Evolutionary conservation across 345 rosid species (phyloP), one percentile per base, ranked within the genome.

Genomic region (Populus davidiana): DNA sequence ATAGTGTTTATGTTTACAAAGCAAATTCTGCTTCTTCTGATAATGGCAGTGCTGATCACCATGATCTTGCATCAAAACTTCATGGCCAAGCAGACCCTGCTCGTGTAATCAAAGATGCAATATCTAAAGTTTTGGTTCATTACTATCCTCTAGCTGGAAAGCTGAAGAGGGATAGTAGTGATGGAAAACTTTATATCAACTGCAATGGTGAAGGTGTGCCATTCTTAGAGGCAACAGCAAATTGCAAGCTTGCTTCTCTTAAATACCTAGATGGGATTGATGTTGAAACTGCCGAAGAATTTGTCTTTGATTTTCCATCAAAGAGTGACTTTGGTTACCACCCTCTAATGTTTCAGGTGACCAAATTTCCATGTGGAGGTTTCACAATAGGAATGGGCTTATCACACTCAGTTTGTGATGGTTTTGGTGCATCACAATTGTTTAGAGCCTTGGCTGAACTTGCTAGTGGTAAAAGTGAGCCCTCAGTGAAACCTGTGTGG

Each of bases 121-220:
- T 91, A 49, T 86, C 94, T 21, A 76, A 89, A 35, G 83, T 74
- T 27, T 78, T 89, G 77, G 88, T 89, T 67, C 72, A 81, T 43
- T 88, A 84, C 88, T 89, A 88, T 49, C 94, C 92, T 27, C 85
- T 91, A 41, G 90, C 92, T 2, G 92, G 94, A 12, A 89, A 83
- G 79, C 84, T 91, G 62, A 76, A 77, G 83, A 86, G 90, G 38
- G 35, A 78, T 52, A 2, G 14, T 7, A 71, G 67, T 21, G 76
- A 86, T 18, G 77, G 88, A 38, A 85, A 61, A 67, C 88, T 86
- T 65, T 80, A 80, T 75, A 41, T 89, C 43, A 80, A 29, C 33
- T 86, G 89, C 78, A 67, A 70, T 72, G 82, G 78, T 1, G 81
- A 81, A 9, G 91, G 94, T 16, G 94, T 91, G 76, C 89, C 92